A percentile compares a stretch with the other conserved stretches of the same genome.
Conservation (phyloP, 2,329 filamentous ascomycete genomes). For the Byssoonygena ceratinophila region DNA sequence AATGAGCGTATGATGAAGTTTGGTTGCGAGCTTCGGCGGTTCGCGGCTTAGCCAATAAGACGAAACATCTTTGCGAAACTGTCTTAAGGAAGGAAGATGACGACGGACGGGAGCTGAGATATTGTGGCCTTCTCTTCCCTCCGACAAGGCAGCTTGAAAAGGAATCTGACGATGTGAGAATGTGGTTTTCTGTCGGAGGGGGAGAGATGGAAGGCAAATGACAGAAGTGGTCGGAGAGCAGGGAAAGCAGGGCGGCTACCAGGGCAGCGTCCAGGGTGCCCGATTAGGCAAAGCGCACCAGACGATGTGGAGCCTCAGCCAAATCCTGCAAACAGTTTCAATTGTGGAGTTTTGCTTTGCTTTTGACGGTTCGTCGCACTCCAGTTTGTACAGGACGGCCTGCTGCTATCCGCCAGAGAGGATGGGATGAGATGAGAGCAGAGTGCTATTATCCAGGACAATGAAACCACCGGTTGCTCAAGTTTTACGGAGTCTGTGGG, state of each 20-base stretch:
- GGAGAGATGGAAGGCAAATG: neutral
- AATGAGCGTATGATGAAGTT: neutral
- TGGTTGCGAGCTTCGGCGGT: slow-evolving; percentile 6
- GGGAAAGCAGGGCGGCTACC: slow-evolving; percentile 1
- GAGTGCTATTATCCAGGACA: neutral
- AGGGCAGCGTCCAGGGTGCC: neutral
- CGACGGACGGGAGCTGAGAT: neutral
- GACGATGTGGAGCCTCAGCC: slow-evolving; percentile 3
- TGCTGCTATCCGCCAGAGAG: neutral
- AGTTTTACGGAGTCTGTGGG: slow-evolving; percentile 2
- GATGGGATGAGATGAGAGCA: neutral
- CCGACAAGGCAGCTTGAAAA: neutral
- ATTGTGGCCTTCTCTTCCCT: slow-evolving; percentile 5
- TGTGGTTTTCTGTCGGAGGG: slow-evolving; percentile 17
- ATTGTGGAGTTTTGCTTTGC: neutral
- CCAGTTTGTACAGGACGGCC: neutral
- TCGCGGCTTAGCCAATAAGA: slow-evolving; percentile 5
- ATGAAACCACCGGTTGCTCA: neutral
- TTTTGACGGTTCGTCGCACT: neutral
- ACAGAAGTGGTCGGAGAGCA: neutral
- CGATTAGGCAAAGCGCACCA: slow-evolving; percentile 7
- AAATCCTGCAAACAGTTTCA: slow-evolving; percentile 5
- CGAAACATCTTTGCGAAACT: neutral
- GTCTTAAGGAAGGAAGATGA: neutral
- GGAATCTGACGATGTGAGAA: slow-evolving; percentile 1